These are phyloP conservation scores for Setaria viridis DNA, from an alignment of 202 grass and related monocot genomes.

Conservation along the genomic window DNA sequence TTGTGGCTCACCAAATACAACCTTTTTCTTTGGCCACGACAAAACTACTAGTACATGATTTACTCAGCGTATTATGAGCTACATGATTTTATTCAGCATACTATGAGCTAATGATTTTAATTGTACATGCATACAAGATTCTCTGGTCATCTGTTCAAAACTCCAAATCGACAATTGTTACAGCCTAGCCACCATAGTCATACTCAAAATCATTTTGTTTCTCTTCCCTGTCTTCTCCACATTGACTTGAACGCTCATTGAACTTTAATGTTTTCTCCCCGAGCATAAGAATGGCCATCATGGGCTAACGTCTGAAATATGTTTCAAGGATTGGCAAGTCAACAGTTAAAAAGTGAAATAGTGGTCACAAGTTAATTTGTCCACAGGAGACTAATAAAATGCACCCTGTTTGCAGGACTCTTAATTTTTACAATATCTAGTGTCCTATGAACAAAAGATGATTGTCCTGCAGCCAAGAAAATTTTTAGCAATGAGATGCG, in stretches of 20 bases:
- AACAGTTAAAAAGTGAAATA: conserved; percentile 30
- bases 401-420: background rate
- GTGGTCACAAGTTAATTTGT: background rate
- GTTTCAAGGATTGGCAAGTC: conserved; percentile 25
- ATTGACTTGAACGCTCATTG: background rate
- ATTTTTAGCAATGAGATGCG: background rate
- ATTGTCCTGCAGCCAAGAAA: background rate
- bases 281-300: conserved; percentile 69
- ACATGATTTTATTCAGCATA: background rate
- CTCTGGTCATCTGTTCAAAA: background rate
- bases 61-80: conserved; percentile 7
- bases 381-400: background rate
- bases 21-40: background rate
- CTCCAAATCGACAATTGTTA: background rate
- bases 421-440: background rate
- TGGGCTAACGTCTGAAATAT: conserved; percentile 73
- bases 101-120: conserved; percentile 7
- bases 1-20: background rate
- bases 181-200: conserved; percentile 17
- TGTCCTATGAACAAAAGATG: background rate
- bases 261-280: conserved; percentile 25
- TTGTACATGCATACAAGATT: conserved; percentile 5
- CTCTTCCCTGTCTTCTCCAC: background rate
- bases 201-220: conserved; percentile 6
- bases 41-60: background rate